Evolutionary conservation across 208 protist genomes (phyloP).

Genomic region (Angomonas ambiguus): DNA sequence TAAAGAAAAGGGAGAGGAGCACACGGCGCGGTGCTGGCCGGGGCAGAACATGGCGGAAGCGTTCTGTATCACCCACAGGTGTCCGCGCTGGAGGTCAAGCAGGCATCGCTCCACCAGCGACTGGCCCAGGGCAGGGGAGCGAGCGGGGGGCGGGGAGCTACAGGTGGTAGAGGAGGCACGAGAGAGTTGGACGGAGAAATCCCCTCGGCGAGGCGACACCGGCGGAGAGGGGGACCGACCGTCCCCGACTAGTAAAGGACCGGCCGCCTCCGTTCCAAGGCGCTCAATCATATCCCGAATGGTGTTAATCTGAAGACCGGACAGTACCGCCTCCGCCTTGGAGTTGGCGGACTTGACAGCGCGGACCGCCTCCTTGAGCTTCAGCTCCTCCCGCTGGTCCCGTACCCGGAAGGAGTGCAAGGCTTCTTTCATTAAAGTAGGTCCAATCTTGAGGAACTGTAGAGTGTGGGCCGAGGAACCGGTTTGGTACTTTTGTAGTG

Average conservation of each 20-base stretch:
- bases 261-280: neutral
- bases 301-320: neutral
- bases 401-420: slow-evolving; percentile 16
- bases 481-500: slow-evolving; percentile 24
- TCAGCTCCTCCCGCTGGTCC: slow-evolving; percentile 15
- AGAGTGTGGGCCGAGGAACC: slow-evolving; percentile 4
- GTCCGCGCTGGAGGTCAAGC: slow-evolving; percentile 50
- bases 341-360: slow-evolving; percentile 7
- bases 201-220: slow-evolving; percentile 10
- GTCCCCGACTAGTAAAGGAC: slow-evolving; percentile 13
- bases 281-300: slow-evolving; percentile 6
- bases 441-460: slow-evolving; percentile 14
- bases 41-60: slow-evolving; percentile 49
- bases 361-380: slow-evolving; percentile 14
- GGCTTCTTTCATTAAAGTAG: slow-evolving; percentile 15
- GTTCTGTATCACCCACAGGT: slow-evolving; percentile 60
- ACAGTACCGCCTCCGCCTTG: slow-evolving; percentile 4
- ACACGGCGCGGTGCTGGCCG: slow-evolving; percentile 49
- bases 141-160: neutral
- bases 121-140: neutral
- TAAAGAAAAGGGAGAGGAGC: slow-evolving; percentile 49
- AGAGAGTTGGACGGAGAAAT: slow-evolving; percentile 7
- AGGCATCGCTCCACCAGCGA: slow-evolving; percentile 43
- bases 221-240: slow-evolving; percentile 14
- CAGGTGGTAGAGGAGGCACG: neutral